phyloP scores from a whole-genome alignment of 177 flowering plant genomes.

The Telopea speciosissima region DNA sequence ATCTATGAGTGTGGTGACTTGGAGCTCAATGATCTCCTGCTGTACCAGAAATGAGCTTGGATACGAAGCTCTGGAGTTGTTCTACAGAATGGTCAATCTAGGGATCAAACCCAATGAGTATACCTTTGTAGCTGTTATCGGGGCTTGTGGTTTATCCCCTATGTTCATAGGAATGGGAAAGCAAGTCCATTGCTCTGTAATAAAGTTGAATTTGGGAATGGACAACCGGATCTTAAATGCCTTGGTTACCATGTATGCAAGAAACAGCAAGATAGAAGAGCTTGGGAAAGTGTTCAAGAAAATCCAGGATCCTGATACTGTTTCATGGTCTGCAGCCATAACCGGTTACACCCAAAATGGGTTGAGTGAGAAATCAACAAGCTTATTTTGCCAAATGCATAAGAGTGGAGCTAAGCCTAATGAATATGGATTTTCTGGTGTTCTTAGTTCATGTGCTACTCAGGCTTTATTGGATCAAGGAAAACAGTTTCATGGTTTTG shows the following conservation, averaged over 20 bases:
- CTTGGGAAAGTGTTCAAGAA: conserved; percentile 11
- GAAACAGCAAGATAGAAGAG: conserved; percentile 17
- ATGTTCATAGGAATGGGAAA: background rate
- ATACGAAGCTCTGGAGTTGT: conserved; percentile 11
- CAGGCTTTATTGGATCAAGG: conserved; percentile 17
- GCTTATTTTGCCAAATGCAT: conserved; percentile 16
- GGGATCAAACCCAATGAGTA: conserved; percentile 18
- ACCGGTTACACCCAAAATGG: conserved; percentile 22
- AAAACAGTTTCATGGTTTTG: conserved; percentile 14
- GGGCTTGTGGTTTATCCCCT: conserved; percentile 14
- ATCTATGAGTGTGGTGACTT: conserved; percentile 14
- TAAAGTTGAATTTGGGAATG: conserved; percentile 15
- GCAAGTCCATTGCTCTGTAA: conserved; percentile 13
- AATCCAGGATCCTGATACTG: conserved; percentile 14
- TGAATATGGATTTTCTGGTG: conserved; percentile 18
- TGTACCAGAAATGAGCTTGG: conserved; percentile 10
- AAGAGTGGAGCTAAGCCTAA: conserved; percentile 15
- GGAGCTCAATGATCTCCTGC: conserved; percentile 19
- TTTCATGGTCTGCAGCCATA: conserved; percentile 22
- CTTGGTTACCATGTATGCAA: conserved; percentile 21
- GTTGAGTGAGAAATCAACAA: conserved; percentile 10
- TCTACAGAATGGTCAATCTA: conserved; percentile 8
- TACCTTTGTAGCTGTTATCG: conserved; percentile 13
- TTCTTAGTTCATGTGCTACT: conserved; percentile 18
- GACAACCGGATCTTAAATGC: conserved; percentile 16